Base-by-base conservation (phyloP, 2,329 filamentous ascomycete genomes). In the Ceratocystis ficicola region DNA sequence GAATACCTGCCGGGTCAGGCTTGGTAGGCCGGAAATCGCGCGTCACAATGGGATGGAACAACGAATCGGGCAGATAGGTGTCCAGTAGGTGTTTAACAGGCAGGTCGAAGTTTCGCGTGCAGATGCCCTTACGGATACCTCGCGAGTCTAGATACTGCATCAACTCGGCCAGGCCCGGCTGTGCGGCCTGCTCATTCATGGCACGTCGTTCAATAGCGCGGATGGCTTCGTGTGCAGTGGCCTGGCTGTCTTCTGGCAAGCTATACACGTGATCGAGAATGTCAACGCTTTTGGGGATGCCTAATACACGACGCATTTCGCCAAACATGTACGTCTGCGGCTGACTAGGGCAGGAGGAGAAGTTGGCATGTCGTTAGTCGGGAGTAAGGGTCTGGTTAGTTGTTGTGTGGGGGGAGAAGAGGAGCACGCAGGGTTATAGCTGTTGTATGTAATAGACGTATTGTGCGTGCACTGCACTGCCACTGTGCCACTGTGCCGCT, bases 271-370 rank as follows among this genome's bases (percentile, higher is more conserved):
- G 89, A 68, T 91, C 86, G 52, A 99, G 86, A 73, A 99, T 97
- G 76, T 99, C 94, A 72, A 80, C 78, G 44, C 78, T 76, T 73
- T 86, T 87, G 69, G 83, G 74, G 70, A 97, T 96, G 62, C 79
- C 80, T 17, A 97, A 82, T 6, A 84, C 86, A 15, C 77, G 73
- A 69, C 86, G 87, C 93, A 99, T 97, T 73, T 95, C 82, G 22
- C 77, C 75, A 76, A 97, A 97, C 93, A 97, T 99, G 81, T 96
- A 90, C 71, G 88, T 94, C 76, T 97, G 93, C 0, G 93, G 93
- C 67, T 92, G 78, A 74, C 91, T 95, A 69, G 55, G 1, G 0
- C 41, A 41, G 48, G 48, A 25, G 48, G 8, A 15, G 30, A n/a
- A 44, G 25, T 50, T 36, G 20, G 20, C 48, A 10, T 52, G 44